Base-by-base conservation (phyloP, 257 asterid species). In the Ehretia macrophylla region DNA sequence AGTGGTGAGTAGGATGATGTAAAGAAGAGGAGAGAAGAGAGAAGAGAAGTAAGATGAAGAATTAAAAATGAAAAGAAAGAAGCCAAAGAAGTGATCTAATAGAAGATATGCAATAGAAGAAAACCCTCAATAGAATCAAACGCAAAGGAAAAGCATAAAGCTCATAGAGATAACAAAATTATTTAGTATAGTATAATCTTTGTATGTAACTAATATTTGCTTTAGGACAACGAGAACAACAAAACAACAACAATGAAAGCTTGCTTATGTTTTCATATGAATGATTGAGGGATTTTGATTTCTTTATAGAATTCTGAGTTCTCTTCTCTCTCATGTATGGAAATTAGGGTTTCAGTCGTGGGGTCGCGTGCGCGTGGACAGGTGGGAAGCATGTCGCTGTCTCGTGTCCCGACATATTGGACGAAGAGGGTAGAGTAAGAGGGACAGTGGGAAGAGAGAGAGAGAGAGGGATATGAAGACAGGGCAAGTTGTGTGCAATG, bases 321-420 rank as follows among this genome's bases (percentile, higher is more conserved):
- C n/a, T n/a, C n/a, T n/a, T n/a, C n/a, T n/a, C n/a, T n/a, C n/a
- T n/a, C n/a, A n/a, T n/a, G n/a, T n/a, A n/a, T n/a, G n/a, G n/a
- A 49, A 68, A 77, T 69, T 75, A 80, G 90, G 86, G 84, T 79
- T 77, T 35, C 63, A 69, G 62, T 62, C 35, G 84, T 80, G 81
- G 86, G 84, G 79, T 68, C 62, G 42, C 63, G 74, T 75, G 86
- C 81, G 75, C 71, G 55, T 64, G 75, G 71, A 78, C 67, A 59
- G 78, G 83, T 74, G 78, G 69, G 52, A 37, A 45, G 73, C 82
- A 74, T 64, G 80, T 79, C 77, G 69, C 68, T 70, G 66, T 83
- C 82, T 65, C 79, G 64, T 72, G 58, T 50, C 65, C 75, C 75
- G 44, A 78, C 70, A 38, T 62, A 58, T 58, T 44, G 37, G 27